Percentiles rank a stretch among this genome's conserved stretches.
Evolutionary conservation across 1,284 basidiomycete genomes (phyloP).

Genomic region (Stereum hirsutum): DNA sequence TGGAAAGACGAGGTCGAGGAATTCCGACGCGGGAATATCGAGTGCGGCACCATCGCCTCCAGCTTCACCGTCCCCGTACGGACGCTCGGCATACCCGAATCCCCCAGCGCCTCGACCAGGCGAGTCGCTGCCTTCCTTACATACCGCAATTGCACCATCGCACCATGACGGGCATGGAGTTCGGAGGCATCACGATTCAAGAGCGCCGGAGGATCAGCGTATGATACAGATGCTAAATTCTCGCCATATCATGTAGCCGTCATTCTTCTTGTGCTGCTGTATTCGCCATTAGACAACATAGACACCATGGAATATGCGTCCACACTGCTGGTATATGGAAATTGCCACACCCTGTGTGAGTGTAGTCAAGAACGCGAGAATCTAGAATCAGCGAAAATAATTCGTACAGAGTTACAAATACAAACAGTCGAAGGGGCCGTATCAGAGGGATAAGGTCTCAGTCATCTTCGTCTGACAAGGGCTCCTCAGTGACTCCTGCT

Average conservation of each 20-base stretch:
- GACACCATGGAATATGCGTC: too few species aligned
- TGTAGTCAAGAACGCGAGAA: too few species aligned
- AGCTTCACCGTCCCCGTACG: not conserved
- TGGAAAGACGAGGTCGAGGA: conserved; percentile 45
- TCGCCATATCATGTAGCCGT: conserved; percentile 24
- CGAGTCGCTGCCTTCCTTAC: conserved; percentile 9
- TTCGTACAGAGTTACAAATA: too few species aligned
- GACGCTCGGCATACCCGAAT: not conserved
- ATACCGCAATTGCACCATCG: conserved; percentile 12
- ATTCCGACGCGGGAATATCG: conserved; percentile 23
- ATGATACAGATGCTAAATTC: conserved; percentile 54
- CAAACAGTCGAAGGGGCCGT: too few species aligned
- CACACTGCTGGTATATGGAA: too few species aligned
- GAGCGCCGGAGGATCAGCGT: conserved; percentile 49
- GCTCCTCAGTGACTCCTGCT: conserved; percentile 35
- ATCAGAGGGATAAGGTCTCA: too few species aligned
- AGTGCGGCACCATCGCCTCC: conserved; percentile 17
- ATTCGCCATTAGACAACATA: too few species aligned
- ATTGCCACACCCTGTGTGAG: too few species aligned
- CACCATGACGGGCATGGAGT: conserved; percentile 15
- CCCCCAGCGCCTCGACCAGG: conserved; percentile 8
- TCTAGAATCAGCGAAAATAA: too few species aligned
- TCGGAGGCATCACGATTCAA: conserved; percentile 23
- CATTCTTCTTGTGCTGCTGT: too few species aligned
- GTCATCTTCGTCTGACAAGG: conserved; percentile 32